A percentile compares a stretch with the other conserved stretches of the same genome.
Evolutionary conservation across 148 eudicot genomes (phyloP).

Genomic region (Rhododendron vialii): DNA sequence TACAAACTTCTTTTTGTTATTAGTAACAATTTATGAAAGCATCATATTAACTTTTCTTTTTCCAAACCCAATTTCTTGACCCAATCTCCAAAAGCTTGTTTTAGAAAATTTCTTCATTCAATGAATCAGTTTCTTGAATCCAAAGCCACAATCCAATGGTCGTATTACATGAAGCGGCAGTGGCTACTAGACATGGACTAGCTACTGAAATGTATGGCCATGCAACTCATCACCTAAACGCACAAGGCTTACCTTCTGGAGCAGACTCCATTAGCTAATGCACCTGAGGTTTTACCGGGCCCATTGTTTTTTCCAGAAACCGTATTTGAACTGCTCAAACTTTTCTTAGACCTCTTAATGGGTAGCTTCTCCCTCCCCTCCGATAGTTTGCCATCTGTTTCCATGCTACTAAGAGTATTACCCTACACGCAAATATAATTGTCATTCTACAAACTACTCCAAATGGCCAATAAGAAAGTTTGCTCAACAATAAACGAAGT

Average conservation of each 20-base stretch:
- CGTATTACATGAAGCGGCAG: background rate
- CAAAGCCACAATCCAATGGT: background rate
- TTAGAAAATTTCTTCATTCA: background rate
- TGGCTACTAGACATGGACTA: background rate
- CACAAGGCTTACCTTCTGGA: constrained; percentile 64
- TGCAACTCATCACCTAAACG: background rate
- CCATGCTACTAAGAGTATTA: constrained; percentile 51
- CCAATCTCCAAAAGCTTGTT: background rate
- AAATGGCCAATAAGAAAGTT: background rate
- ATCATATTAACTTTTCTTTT: background rate
- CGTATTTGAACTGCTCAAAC: constrained; percentile 92
- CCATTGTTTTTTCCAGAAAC: constrained; percentile 71
- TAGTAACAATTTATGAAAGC: background rate
- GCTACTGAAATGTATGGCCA: background rate
- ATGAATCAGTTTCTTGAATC: background rate
- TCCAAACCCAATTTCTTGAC: background rate
- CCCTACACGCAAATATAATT: constrained; percentile 39
- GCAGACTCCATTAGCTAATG: constrained; percentile 61
- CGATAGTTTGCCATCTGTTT: constrained; percentile 63
- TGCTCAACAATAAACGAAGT: background rate
- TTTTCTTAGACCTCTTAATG: constrained; percentile 88
- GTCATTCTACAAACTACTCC: background rate
- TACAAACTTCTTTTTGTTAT: background rate
- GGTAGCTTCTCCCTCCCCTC: constrained; percentile 94
- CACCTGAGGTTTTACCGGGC: constrained; percentile 56